phyloP scores from a whole-genome alignment of 2,329 filamentous ascomycete species.

The Trichophyton simii region DNA sequence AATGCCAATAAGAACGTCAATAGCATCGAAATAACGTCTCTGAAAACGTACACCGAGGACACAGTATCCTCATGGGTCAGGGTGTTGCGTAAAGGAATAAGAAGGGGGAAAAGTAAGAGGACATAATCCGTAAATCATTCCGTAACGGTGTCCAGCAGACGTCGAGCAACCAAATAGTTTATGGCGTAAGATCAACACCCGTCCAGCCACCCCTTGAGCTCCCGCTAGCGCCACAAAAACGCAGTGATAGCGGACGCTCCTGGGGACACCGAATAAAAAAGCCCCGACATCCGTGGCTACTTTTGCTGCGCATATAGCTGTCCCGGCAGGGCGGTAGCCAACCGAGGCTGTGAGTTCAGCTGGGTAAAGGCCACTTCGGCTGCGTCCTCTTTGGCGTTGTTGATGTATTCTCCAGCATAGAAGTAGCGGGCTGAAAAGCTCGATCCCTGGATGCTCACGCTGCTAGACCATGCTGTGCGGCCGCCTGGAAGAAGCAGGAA shows the following conservation, averaged over 20 bases:
- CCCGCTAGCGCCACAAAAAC: not conserved
- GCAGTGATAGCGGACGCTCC: not conserved
- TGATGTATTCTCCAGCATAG: slow-evolving; percentile 80
- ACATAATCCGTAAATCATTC: not conserved
- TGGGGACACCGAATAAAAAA: not conserved
- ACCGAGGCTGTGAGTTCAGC: slow-evolving; percentile 20
- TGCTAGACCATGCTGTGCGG: slow-evolving; percentile 80
- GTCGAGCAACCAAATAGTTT: not conserved
- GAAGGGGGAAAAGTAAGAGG: not conserved
- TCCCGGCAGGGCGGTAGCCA: slow-evolving; percentile 12
- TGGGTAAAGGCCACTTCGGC: slow-evolving; percentile 56
- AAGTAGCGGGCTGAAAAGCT: slow-evolving; percentile 65
- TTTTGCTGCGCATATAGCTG: slow-evolving; percentile 8
- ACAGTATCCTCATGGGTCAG: not conserved
- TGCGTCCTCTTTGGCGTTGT: slow-evolving; percentile 85
- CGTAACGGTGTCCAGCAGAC: not conserved
- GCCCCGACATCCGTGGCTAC: not conserved
- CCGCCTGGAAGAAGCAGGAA: slow-evolving; percentile 48
- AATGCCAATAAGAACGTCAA: not conserved
- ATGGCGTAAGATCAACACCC: not conserved
- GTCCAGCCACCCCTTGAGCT: not conserved
- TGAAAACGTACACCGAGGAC: slow-evolving; percentile 3
- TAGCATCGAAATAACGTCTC: not conserved
- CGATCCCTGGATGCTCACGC: slow-evolving; percentile 57
- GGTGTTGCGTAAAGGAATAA: not conserved